A percentile compares a stretch with the other conserved stretches of the same genome.
Conservation (phyloP, 495 filamentous ascomycete species). For the Penicillium turbatum region DNA sequence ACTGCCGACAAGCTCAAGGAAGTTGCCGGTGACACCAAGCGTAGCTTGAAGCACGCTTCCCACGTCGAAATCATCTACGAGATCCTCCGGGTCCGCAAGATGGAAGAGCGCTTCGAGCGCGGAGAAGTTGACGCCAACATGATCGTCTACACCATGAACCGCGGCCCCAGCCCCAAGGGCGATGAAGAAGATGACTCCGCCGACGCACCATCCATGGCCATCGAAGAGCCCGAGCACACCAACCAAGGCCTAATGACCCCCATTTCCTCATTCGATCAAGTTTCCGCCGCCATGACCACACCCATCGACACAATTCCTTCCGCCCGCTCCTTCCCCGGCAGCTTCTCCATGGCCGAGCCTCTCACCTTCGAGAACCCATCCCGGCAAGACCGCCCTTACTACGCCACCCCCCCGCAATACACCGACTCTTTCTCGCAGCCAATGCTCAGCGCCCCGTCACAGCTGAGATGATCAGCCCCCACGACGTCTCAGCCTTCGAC, state of each 20-base stretch:
- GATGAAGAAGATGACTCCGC: constrained; percentile 34
- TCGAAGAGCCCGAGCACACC: constrained; percentile 28
- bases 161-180: constrained; percentile 35
- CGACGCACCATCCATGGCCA: neutral
- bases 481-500: constrained; percentile 32
- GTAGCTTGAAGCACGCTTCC: constrained; percentile 33
- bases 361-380: constrained; percentile 31
- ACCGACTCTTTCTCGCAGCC: constrained; percentile 32
- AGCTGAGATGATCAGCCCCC: constrained; percentile 30
- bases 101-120: constrained; percentile 50
- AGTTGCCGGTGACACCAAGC: constrained; percentile 39
- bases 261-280: constrained; percentile 31
- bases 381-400: constrained; percentile 32
- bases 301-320: constrained; percentile 25
- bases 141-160: constrained; percentile 38
- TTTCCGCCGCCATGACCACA: constrained; percentile 24
- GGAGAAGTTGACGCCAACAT: constrained; percentile 46
- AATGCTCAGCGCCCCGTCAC: constrained; percentile 31
- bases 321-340: constrained; percentile 16
- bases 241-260: constrained; percentile 33
- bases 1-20: constrained; percentile 42
- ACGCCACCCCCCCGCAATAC: constrained; percentile 31
- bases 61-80: constrained; percentile 47
- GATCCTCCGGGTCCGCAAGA: constrained; percentile 49
- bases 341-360: constrained; percentile 31